phyloP scores from a whole-genome alignment of 805 yeast genomes.

The Vanderwaltozyma tropicalis region DNA sequence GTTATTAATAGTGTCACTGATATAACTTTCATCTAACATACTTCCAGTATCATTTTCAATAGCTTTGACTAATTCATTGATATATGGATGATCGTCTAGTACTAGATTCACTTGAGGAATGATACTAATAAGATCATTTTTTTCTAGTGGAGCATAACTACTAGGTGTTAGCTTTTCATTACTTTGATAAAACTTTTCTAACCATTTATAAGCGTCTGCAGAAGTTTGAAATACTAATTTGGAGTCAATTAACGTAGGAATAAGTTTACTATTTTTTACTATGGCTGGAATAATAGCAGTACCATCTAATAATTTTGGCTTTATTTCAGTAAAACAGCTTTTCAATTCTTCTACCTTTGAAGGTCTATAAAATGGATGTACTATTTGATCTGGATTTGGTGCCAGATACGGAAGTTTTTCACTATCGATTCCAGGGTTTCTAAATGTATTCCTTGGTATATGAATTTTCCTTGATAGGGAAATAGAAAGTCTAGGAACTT shows the following conservation, averaged over 20 bases:
- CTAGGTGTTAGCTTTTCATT: not conserved
- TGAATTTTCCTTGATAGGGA: too few relatives aligned
- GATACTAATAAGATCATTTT: too few relatives aligned
- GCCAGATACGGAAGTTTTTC: not conserved
- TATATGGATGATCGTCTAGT: not conserved
- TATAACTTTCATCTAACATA: too few relatives aligned
- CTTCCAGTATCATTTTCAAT: not conserved
- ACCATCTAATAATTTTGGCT: conserved; percentile 15
- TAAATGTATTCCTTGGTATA: not conserved
- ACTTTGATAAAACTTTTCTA: conserved; percentile 4
- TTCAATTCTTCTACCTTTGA: conserved; percentile 14
- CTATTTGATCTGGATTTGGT: conserved; percentile 3
- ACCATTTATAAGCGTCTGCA: conserved; percentile 15
- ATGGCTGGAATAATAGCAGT: conserved; percentile 11
- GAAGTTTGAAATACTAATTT: conserved; percentile 10
- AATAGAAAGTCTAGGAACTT: too few relatives aligned
- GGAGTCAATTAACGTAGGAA: conserved; percentile 5
- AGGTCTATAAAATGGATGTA: conserved; percentile 23
- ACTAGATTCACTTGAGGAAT: not conserved
- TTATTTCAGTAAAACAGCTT: conserved; percentile 13
- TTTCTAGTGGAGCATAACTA: not conserved
- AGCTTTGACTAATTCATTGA: conserved; percentile 2
- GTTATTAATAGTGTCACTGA: not conserved
- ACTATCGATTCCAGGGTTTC: not conserved
- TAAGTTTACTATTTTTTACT: conserved; percentile 1